A percentile compares a stretch with the other conserved stretches of the same genome.
Evolutionary conservation across 306 rosid species (phyloP).

Genomic region (Dicorynia guianensis): DNA sequence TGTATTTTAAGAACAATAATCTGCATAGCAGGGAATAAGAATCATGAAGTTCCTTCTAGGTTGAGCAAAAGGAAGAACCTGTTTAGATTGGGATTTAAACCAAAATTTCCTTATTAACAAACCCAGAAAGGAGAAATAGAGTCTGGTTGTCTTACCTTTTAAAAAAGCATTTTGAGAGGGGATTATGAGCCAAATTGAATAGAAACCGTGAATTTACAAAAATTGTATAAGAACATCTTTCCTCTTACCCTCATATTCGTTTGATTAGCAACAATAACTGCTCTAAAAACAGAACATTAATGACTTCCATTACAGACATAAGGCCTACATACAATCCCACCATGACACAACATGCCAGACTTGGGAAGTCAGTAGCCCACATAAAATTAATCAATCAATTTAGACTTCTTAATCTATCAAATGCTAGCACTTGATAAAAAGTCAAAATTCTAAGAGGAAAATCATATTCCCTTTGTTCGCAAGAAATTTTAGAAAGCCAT

Average conservation of each 20-base stretch:
- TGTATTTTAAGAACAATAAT: too few relatives aligned
- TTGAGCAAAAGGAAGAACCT: too few relatives aligned
- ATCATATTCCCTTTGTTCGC: background rate
- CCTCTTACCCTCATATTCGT: background rate
- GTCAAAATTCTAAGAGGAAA: background rate
- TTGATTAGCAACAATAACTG: background rate
- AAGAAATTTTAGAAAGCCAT: background rate
- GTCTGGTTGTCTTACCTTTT: too few relatives aligned
- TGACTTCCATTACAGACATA: background rate
- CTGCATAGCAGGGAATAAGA: too few relatives aligned
- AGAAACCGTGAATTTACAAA: background rate
- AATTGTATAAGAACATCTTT: background rate
- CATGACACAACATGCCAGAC: background rate
- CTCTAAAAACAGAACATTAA: background rate
- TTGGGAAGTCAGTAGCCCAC: background rate
- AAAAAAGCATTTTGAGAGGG: too few relatives aligned
- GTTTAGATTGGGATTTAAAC: too few relatives aligned
- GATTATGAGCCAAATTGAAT: too few relatives aligned
- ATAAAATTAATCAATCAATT: background rate
- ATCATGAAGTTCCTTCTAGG: too few relatives aligned
- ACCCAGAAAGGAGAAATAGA: too few relatives aligned
- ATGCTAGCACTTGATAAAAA: background rate
- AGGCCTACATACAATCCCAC: background rate
- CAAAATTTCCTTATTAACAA: too few relatives aligned
- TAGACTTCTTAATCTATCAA: background rate